phyloP scores from a whole-genome alignment of 805 yeast species.

The Saccharomycopsis sp. region DNA sequence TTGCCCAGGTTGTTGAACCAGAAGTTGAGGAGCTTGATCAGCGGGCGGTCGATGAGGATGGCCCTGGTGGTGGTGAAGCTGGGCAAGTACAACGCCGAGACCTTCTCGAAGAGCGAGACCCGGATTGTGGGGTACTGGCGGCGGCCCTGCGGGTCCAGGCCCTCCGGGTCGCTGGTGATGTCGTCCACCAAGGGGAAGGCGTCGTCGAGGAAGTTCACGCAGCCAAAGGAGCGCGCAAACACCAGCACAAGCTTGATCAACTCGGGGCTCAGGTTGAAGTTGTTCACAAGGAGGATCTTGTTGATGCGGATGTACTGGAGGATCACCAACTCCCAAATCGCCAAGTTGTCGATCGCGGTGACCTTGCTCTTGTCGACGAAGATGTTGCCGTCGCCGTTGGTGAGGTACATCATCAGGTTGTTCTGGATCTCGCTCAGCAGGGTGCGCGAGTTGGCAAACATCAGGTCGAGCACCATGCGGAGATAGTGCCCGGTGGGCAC shows the following conservation, averaged over 20 bases:
- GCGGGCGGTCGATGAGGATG: constrained; percentile 22
- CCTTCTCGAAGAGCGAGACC: constrained; percentile 20
- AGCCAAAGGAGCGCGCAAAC: constrained; percentile 21
- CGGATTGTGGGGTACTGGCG: constrained; percentile 12
- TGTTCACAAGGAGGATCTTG: constrained; percentile 17
- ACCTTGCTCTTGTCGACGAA: constrained; percentile 20
- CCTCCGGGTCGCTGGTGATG: constrained; percentile 12
- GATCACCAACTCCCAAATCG: constrained; percentile 21
- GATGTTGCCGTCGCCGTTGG: constrained; percentile 20
- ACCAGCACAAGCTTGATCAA: constrained; percentile 19
- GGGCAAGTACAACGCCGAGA: constrained; percentile 1
- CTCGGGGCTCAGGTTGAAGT: constrained; percentile 18
- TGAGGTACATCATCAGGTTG: constrained; percentile 16
- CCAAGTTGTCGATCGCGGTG: constrained; percentile 19
- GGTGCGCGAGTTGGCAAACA: constrained; percentile 56
- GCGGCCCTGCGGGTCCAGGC: constrained; percentile 7
- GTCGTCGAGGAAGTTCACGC: constrained; percentile 15
- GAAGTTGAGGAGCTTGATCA: constrained; percentile 49
- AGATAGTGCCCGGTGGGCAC: constrained; percentile 77
- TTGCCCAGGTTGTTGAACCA: constrained; percentile 74
- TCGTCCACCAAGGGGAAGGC: neutral
- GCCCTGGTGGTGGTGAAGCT: constrained; percentile 9
- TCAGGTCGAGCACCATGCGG: constrained; percentile 71
- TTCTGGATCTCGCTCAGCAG: constrained; percentile 43
- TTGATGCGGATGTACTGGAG: constrained; percentile 19